phyloP scores from a whole-genome alignment of 1,284 basidiomycete species.

The Ustilago tritici region DNA sequence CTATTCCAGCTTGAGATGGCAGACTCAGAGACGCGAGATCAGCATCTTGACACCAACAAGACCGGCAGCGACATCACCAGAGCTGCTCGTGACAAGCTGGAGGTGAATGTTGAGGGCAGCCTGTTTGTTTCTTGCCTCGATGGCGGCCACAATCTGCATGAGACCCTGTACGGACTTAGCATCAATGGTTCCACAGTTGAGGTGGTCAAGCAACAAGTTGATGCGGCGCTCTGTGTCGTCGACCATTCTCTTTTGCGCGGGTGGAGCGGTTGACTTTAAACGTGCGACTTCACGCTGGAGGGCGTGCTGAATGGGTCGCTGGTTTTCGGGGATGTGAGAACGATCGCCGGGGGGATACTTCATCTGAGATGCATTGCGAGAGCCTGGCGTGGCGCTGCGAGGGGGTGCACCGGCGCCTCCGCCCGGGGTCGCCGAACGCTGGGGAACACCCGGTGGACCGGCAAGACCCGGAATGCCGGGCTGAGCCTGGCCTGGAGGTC shows the following conservation, averaged over 20 bases:
- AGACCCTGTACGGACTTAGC: constrained; percentile 61
- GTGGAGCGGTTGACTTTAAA: constrained; percentile 71
- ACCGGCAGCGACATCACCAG: constrained; percentile 62
- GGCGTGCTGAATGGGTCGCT: constrained; percentile 76
- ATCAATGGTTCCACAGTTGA: constrained; percentile 86
- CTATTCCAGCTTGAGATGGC: not conserved
- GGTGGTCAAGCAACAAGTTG: constrained; percentile 86
- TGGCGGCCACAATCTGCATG: constrained; percentile 65
- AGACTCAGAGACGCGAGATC: constrained; percentile 51
- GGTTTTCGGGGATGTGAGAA: constrained; percentile 83
- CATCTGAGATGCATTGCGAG: constrained; percentile 69
- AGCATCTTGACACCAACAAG: constrained; percentile 67
- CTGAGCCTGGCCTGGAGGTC: constrained; percentile 38
- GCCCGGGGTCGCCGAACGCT: constrained; percentile 70
- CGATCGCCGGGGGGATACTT: constrained; percentile 95
- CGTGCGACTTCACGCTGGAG: constrained; percentile 54
- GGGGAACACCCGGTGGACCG: constrained; percentile 64
- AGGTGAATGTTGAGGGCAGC: constrained; percentile 63
- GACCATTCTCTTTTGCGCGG: constrained; percentile 83
- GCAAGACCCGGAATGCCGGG: constrained; percentile 40
- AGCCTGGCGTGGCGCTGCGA: constrained; percentile 53
- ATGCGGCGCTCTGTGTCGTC: constrained; percentile 90
- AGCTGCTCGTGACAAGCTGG: constrained; percentile 61
- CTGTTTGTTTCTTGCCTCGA: constrained; percentile 64
- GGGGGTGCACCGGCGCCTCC: constrained; percentile 66